A percentile compares a stretch with the other conserved stretches of the same genome.
Conservation (phyloP, 2,329 filamentous ascomycete genomes). For the Ceratocystiopsis brevicomis region DNA sequence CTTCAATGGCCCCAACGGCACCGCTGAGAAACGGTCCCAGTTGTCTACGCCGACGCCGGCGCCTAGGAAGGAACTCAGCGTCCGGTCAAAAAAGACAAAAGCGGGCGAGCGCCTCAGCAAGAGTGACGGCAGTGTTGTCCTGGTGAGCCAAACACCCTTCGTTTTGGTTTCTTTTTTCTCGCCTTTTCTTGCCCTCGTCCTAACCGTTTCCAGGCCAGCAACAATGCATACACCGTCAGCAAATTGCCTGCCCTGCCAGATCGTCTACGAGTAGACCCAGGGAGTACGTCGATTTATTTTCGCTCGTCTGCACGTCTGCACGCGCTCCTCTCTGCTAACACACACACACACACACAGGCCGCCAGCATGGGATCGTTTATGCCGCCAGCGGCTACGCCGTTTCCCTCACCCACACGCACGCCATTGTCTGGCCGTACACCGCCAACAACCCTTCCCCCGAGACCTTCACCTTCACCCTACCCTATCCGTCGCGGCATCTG, state of each 20-base stretch:
- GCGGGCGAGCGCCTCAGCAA: slow-evolving; percentile 43
- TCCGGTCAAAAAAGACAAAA: slow-evolving; percentile 44
- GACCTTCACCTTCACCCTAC: slow-evolving; percentile 63
- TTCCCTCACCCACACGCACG: slow-evolving; percentile 61
- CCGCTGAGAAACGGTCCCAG: background rate
- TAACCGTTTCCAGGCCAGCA: slow-evolving; percentile 43
- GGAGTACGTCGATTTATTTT: slow-evolving; percentile 34
- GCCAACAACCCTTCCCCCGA: slow-evolving; percentile 49
- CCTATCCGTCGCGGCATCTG: slow-evolving; percentile 46
- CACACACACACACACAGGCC: slow-evolving; percentile 22
- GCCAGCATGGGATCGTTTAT: slow-evolving; percentile 47
- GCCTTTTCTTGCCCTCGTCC: background rate
- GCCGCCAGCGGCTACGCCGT: slow-evolving; percentile 55
- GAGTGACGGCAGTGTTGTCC: slow-evolving; percentile 45
- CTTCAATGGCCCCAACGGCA: background rate
- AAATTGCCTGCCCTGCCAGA: slow-evolving; percentile 71
- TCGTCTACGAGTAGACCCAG: slow-evolving; percentile 46
- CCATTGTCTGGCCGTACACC: slow-evolving; percentile 80
- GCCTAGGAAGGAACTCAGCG: slow-evolving; percentile 33
- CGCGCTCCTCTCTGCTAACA: slow-evolving; percentile 1
- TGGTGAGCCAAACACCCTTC: slow-evolving; percentile 26
- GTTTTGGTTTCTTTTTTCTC: background rate
- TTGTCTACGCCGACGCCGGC: slow-evolving; percentile 11
- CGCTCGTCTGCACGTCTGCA: background rate
- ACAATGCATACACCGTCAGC: slow-evolving; percentile 67